phyloP scores from a whole-genome alignment of 768 basidiomycete genomes.

The Mycena rebaudengoi region DNA sequence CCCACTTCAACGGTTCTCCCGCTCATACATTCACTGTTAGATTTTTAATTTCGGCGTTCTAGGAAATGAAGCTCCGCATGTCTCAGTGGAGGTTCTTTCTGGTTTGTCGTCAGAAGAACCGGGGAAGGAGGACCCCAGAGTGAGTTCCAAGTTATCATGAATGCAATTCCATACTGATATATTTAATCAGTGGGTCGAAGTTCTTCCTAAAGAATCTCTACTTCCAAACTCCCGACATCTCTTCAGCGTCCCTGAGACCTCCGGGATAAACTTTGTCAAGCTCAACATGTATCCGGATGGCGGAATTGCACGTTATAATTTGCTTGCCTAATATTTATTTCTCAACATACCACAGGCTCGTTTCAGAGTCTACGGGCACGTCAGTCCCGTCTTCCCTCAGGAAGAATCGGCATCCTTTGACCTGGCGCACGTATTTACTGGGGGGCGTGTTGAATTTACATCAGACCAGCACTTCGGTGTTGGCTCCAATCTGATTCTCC shows the following conservation, averaged over 20 bases:
- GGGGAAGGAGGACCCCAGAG: slow-evolving; percentile 57
- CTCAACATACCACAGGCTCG: slow-evolving; percentile 68
- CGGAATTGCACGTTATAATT: slow-evolving; percentile 76
- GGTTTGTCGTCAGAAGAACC: slow-evolving; percentile 53
- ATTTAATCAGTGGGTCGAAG: slow-evolving; percentile 80
- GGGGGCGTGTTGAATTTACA: slow-evolving; percentile 82
- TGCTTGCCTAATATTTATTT: slow-evolving; percentile 5
- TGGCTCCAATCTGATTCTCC: slow-evolving; percentile 89
- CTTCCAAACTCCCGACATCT: slow-evolving; percentile 91
- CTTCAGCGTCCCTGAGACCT: slow-evolving; percentile 72
- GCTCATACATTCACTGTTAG: slow-evolving; percentile 4
- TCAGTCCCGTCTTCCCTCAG: slow-evolving; percentile 68
- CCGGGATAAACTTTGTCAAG: slow-evolving; percentile 79
- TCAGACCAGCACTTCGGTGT: slow-evolving; percentile 97
- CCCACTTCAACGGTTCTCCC: slow-evolving; percentile 85
- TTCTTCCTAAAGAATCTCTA: slow-evolving; percentile 78
- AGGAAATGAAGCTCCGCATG: slow-evolving; percentile 90
- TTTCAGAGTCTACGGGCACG: slow-evolving; percentile 90
- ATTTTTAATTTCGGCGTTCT: not conserved
- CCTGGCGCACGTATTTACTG: slow-evolving; percentile 89
- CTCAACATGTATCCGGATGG: slow-evolving; percentile 97
- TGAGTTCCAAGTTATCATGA: slow-evolving; percentile 43
- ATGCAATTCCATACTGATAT: too few species aligned
- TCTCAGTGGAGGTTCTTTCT: slow-evolving; percentile 73
- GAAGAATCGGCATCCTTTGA: slow-evolving; percentile 67